Base-by-base conservation (phyloP, 2,329 filamentous ascomycete species). In the Podosphaera xanthii region DNA sequence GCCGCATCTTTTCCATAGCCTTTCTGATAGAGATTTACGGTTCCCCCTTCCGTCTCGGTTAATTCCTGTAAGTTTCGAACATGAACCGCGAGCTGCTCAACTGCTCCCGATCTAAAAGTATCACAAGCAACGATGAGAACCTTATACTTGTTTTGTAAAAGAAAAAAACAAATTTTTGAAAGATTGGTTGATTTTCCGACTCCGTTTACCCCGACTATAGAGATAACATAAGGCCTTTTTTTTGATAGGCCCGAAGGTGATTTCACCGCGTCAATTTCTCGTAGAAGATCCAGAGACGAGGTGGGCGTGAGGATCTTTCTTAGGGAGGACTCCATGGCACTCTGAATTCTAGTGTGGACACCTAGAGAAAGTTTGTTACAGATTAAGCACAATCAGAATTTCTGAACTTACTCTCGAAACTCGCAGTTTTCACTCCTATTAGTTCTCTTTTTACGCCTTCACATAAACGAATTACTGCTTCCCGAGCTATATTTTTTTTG, bases 1-100 rank as follows among this genome's bases (percentile, higher is more conserved):
- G 94, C 94, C 0, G 94, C 92, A 69, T 98, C 94, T 69, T 96
- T 97, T 67, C 92, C 92, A 70, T 98, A 98, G 42, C 92, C 92
- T 73, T 94, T 92, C 69, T 98, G 88, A 72, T 94, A 98, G 56
- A 98, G 76, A 69, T 94, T 90, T 56, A 98, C 87, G 59, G 81
- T 74, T 35, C 87, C 87, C 53, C 86, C 86, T 71, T 97, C 90
- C 62, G 92, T 82, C 58, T 81, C 78, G 4, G 84, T 87, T 38
- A 98, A 78, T 71, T 98, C 91, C 69, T 87, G 88, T 63, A 98
- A 76, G 69, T 97, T 96, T 60, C 87, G 84, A 36, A 94, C 92
- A 69, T 98, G 92, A 3, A 97, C 92, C 59, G 88, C 87, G 9
- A 98, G 79, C 72, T 98, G 92, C 74, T 98, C 92, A 58, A 98